A percentile compares a stretch with the other conserved stretches of the same genome.
phyloP scores from a whole-genome alignment of 164 flowering plant genomes.

The Berberis thunbergii region DNA sequence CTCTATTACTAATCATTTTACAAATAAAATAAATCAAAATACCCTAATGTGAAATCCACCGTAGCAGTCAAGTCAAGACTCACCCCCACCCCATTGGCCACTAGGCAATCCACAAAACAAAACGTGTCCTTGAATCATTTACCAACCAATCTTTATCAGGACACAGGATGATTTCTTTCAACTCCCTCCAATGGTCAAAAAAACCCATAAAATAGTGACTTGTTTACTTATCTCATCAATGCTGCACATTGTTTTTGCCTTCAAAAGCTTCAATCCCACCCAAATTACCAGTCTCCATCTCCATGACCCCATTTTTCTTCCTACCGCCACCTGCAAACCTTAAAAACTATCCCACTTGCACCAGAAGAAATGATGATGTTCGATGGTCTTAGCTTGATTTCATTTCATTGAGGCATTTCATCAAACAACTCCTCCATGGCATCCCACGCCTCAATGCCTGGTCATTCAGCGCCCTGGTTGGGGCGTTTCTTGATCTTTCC shows the following conservation, averaged over 20 bases:
- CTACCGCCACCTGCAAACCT: not conserved
- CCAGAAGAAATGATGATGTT: not conserved
- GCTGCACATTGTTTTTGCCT: not conserved
- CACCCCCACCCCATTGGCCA: too few species aligned
- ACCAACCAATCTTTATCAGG: too few species aligned
- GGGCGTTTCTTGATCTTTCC: slow-evolving; percentile 75
- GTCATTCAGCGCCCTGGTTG: slow-evolving; percentile 59
- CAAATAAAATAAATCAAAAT: too few species aligned
- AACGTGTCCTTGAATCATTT: too few species aligned
- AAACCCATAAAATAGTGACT: too few species aligned
- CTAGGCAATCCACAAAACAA: too few species aligned
- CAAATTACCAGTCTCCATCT: not conserved
- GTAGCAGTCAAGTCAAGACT: too few species aligned
- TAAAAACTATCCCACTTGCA: not conserved
- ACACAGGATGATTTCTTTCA: too few species aligned
- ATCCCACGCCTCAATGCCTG: slow-evolving; percentile 36
- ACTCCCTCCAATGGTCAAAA: too few species aligned
- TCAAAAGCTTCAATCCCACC: not conserved
- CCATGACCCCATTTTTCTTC: not conserved
- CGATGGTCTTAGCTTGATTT: not conserved
- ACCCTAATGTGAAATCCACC: too few species aligned
- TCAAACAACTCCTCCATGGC: slow-evolving; percentile 18
- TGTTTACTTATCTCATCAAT: not conserved
- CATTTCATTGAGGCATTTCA: not conserved
- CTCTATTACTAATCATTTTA: too few species aligned